Percentiles rank a stretch among this genome's conserved stretches.
phyloP scores from a whole-genome alignment of 352 stramenopile species.

The Globisporangium acanthophoron region DNA sequence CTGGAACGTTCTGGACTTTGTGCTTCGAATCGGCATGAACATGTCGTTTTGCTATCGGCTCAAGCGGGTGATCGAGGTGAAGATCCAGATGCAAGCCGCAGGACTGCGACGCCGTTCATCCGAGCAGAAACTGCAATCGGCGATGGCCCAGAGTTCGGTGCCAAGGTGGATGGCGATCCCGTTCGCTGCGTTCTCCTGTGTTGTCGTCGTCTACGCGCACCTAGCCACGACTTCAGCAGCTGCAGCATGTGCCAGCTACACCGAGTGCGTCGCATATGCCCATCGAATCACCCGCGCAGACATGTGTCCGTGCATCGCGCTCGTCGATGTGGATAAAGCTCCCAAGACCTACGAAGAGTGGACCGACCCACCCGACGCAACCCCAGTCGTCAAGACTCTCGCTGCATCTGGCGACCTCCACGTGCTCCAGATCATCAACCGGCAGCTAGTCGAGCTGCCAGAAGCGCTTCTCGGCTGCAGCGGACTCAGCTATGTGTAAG shows the following conservation, averaged over 20 bases:
- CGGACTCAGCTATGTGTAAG: conserved; percentile 31
- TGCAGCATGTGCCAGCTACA: conserved; percentile 10
- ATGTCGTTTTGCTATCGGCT: conserved; percentile 32
- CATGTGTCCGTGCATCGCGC: conserved; percentile 26
- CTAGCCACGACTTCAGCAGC: conserved; percentile 13
- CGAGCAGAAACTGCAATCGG: not conserved
- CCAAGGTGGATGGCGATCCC: conserved; percentile 15
- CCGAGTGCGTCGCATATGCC: conserved; percentile 22
- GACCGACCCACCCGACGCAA: conserved; percentile 17
- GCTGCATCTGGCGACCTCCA: conserved; percentile 23
- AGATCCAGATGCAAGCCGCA: conserved; percentile 5
- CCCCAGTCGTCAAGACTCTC: conserved; percentile 17
- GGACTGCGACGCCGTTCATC: not conserved
- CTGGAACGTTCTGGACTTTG: conserved; percentile 13
- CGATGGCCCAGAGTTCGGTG: conserved; percentile 1
- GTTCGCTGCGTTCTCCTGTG: conserved; percentile 9
- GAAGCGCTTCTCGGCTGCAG: conserved; percentile 18
- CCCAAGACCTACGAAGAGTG: conserved; percentile 23
- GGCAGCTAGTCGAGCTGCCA: conserved; percentile 14
- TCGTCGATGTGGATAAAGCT: conserved; percentile 22
- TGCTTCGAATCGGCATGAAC: conserved; percentile 33
- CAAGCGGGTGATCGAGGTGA: conserved; percentile 26
- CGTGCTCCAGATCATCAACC: conserved; percentile 39
- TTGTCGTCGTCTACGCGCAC: conserved; percentile 14
- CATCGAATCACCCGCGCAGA: conserved; percentile 6